Percentiles rank a stretch among this genome's conserved stretches.
Evolutionary conservation across 2,329 filamentous ascomycete genomes (phyloP).

Genomic region (Verticillium nonalfalfae): DNA sequence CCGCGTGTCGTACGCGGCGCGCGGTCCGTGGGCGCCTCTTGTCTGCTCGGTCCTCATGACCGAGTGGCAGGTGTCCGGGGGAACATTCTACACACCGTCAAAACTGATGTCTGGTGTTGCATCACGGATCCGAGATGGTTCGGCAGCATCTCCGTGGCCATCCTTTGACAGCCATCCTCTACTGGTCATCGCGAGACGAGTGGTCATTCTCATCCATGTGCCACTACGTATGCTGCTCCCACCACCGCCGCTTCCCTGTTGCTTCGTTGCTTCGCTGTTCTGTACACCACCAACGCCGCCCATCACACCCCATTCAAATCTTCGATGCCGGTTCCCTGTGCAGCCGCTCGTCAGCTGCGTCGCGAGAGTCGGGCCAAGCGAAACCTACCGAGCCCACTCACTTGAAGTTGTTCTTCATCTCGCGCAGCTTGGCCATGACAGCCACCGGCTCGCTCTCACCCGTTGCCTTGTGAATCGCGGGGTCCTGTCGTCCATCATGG

Average conservation of each 20-base stretch:
- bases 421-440: conserved; percentile 79
- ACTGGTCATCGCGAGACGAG: background rate
- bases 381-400: conserved; percentile 34
- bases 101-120: too few relatives aligned
- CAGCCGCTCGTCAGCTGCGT: background rate
- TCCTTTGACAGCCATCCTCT: too few relatives aligned
- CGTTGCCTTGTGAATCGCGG: conserved; percentile 75
- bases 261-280: background rate
- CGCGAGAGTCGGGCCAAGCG: background rate
- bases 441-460: conserved; percentile 73
- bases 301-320: conserved; percentile 14
- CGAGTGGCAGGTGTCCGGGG: conserved; percentile 17
- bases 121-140: too few relatives aligned
- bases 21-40: conserved; percentile 11
- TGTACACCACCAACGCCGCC: background rate
- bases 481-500: conserved; percentile 48
- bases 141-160: too few relatives aligned
- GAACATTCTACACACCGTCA: conserved; percentile 11
- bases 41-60: conserved; percentile 12
- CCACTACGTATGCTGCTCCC: background rate
- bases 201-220: background rate
- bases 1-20: conserved; percentile 17
- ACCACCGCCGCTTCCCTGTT: background rate
- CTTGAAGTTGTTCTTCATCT: conserved; percentile 81
- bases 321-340: conserved; percentile 23